Base-by-base conservation (phyloP, 345 rosid species). In the Noccaea bulbosa region DNA sequence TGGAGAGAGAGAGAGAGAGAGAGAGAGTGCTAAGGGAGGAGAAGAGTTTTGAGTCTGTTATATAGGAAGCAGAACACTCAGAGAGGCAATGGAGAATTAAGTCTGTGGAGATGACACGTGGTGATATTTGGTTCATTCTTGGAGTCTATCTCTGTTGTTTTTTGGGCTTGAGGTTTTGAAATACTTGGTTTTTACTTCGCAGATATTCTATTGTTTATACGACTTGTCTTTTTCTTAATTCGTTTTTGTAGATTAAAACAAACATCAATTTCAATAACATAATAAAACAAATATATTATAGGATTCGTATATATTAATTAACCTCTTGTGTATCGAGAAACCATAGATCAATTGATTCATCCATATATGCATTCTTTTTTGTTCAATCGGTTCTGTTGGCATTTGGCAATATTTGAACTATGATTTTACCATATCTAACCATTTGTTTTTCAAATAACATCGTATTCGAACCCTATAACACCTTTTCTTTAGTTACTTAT, bases 91-190 rank as follows among this genome's bases (percentile, higher is more conserved):
- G 30, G 49, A 69, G 65, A 17, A 43, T 62, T 59, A 47, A 38
- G 65, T 64, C 27, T 41, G 52, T 65, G 44, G 15, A 24, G 61
- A 9, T 1, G 76, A 78, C 92, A 83, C 83, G 88, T 82, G 88
- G 84, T 70, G 30, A 35, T 39, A 53, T 57, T 22, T 45, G 41
- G 79, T 79, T 78, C 84, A 79, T 69, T 77, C 22, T 60, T 20
- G 78, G 70, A 52, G 62, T 74, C 14, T 60, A 67, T 74, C 63
- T 67, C 14, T 74, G 62, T 41, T 58, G 41, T 69, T 44, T 35
- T 27, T 27, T 3, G 40, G 35, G 22, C 61, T 39, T 61, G 33
- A 67, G 67, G 55, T 71, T 59, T 67, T 59, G 8, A 15, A 33
- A 24, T 45, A 64, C 15, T 74, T 49, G 69, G 27, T 38, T 60